Evolutionary conservation across 352 stramenopile species (phyloP), one percentile per base, ranked within the genome.

Genomic region (Globisporangium irregulare): DNA sequence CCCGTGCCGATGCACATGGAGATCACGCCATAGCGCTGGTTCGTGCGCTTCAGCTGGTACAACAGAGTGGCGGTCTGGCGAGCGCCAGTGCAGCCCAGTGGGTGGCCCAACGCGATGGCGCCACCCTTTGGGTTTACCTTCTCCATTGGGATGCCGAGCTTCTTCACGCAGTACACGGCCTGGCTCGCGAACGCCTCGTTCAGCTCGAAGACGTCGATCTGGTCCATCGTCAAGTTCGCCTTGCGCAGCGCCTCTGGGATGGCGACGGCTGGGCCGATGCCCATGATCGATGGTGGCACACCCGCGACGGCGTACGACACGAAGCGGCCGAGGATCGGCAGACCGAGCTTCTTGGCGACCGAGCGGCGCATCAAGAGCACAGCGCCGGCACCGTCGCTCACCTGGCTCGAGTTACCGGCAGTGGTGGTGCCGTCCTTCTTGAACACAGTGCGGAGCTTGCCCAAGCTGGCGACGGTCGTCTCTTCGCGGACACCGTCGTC

Each of bases 1-100:
- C 96, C 96, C 60, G 91, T 97, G 68, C 96, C 96, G 76, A 98
- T 97, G 79, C 96, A 99, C 92, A 99, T 98, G 63, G 86, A 97
- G 57, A 98, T 91, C 60, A 98, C 86, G 60, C 93, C 94, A 67
- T 94, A 95, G 55, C 79, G 77, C 66, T 88, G 77, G 34, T 93
- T 87, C 60, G 78, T 90, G 55, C 92, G 82, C 76, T 97, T 95
- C 66, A 99, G 83, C 73, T 97, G 87, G 74, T 97, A 81, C 51
- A 98, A 67, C 32, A 98, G 76, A 57, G 93, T 98, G n/a, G 89
- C 90, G 58, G 98, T 82, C 73, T 97, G 80, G 64, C 96, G 84
- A 32, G 93, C 89, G 20, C 91, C 90, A n/a, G 89, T 96, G 80
- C 84, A 95, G 55, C 92, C 92, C 3, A 98, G 80, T 27, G 91